Conservation (phyloP, 164 flowering plant species). For the Dillenia turbinata region DNA sequence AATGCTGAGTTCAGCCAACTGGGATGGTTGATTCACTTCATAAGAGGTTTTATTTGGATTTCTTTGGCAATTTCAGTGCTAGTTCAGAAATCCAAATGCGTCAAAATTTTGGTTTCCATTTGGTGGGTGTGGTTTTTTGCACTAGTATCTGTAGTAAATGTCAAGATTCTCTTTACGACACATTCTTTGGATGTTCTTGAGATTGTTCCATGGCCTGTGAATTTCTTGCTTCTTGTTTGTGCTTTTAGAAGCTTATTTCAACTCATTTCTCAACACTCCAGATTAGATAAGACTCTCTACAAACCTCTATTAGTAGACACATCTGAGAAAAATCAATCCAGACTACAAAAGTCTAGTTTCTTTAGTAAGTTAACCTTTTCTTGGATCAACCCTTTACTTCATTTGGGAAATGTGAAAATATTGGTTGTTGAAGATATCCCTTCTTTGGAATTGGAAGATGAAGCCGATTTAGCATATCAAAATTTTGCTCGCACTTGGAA, state of each 20-base stretch:
- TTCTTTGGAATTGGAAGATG: conserved; percentile 48
- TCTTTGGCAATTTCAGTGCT: conserved; percentile 41
- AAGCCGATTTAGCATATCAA: conserved; percentile 46
- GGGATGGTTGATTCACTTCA: conserved; percentile 27
- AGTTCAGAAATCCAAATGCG: conserved; percentile 28
- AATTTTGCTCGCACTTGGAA: conserved; percentile 46
- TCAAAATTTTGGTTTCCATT: conserved; percentile 23
- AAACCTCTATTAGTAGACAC: conserved; percentile 43
- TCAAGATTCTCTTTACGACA: conserved; percentile 21
- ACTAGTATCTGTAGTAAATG: conserved; percentile 37
- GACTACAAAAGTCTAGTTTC: conserved; percentile 24
- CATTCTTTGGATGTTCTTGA: conserved; percentile 28
- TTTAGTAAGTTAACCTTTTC: conserved; percentile 59
- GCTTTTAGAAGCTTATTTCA: conserved; percentile 26
- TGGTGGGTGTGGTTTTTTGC: conserved; percentile 71
- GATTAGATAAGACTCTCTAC: conserved; percentile 15
- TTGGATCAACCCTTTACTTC: conserved; percentile 68
- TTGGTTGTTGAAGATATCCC: conserved; percentile 66
- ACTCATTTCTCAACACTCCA: conserved; percentile 6
- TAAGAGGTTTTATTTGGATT: conserved; percentile 55
- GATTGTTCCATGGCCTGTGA: conserved; percentile 42
- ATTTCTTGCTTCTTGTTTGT: conserved; percentile 49
- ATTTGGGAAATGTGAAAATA: conserved; percentile 54
- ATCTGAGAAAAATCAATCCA: conserved; percentile 7
- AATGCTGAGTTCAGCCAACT: conserved; percentile 4